Conservation (phyloP, 2,329 filamentous ascomycete species). For the Alternaria sp. region DNA sequence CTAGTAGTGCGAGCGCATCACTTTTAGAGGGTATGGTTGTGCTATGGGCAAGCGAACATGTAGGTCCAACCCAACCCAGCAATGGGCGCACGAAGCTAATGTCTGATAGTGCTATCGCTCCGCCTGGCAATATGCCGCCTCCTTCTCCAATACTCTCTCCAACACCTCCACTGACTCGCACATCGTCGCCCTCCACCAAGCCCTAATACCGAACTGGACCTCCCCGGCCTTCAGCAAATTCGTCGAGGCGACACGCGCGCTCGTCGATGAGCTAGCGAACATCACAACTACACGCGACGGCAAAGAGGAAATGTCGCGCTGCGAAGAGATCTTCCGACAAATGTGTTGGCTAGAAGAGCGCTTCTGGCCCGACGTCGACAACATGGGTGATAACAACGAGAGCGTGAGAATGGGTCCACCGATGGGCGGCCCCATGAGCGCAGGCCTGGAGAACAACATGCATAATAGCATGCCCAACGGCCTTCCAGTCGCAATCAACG, state of each 20-base stretch:
- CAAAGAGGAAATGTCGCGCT: conserved; percentile 55
- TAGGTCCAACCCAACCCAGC: conserved; percentile 29
- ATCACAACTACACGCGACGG: conserved; percentile 55
- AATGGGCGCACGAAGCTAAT: conserved; percentile 8
- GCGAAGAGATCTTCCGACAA: conserved; percentile 56
- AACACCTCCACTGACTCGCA: conserved; percentile 51
- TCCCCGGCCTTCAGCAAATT: conserved; percentile 58
- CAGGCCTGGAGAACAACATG: conserved; percentile 28
- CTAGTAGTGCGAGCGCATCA: conserved; percentile 56
- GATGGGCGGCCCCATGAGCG: conserved; percentile 21
- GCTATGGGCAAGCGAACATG: conserved; percentile 78
- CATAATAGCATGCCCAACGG: conserved; percentile 20
- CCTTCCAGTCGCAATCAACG: conserved; percentile 9
- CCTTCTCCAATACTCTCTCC: conserved; percentile 49
- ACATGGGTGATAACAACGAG: conserved; percentile 56
- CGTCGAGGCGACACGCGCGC: conserved; percentile 55
- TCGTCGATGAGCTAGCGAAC: conserved; percentile 59
- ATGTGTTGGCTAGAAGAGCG: conserved; percentile 57
- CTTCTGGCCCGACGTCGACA: conserved; percentile 58
- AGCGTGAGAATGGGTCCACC: conserved; percentile 28
- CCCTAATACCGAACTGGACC: conserved; percentile 59
- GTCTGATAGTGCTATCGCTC: conserved; percentile 51
- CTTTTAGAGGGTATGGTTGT: conserved; percentile 73
- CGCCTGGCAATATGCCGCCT: conserved; percentile 57
- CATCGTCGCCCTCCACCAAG: conserved; percentile 57